Conservation (phyloP, 805 yeast genomes). For the Saccharomycopsis fodiens region DNA sequence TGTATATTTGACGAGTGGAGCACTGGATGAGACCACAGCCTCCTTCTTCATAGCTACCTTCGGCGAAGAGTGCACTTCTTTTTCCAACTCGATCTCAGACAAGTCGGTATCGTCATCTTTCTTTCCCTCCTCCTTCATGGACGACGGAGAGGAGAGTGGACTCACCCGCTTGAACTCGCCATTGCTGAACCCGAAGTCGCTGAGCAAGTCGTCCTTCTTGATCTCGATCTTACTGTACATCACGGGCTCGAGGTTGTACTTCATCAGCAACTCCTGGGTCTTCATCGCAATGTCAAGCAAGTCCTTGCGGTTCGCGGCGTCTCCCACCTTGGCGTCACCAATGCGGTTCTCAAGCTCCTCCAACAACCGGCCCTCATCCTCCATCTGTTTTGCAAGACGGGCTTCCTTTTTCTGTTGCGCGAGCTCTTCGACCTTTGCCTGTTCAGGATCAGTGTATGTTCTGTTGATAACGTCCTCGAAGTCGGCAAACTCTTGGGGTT, state of each 20-base stretch:
- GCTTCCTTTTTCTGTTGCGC: conserved; percentile 11
- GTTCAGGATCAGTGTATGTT: neutral
- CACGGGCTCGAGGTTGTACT: conserved; percentile 15
- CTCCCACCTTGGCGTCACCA: neutral
- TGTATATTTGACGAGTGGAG: conserved; percentile 10
- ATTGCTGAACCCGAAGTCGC: conserved; percentile 15
- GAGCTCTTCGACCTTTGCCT: conserved; percentile 2
- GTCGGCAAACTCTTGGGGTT: neutral
- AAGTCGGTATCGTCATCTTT: conserved; percentile 12
- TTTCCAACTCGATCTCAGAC: conserved; percentile 8
- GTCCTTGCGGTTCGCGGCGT: conserved; percentile 10
- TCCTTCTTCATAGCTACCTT: neutral
- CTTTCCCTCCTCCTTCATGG: neutral
- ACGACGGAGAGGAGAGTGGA: neutral
- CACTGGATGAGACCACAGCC: neutral
- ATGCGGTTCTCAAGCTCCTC: conserved; percentile 5
- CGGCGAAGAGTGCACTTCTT: neutral
- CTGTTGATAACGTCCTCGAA: neutral
- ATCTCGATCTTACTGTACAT: conserved; percentile 14
- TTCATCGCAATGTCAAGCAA: conserved; percentile 18
- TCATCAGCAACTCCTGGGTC: conserved; percentile 15
- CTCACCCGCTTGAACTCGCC: conserved; percentile 10
- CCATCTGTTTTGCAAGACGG: conserved; percentile 10
- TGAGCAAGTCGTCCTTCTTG: conserved; percentile 12
- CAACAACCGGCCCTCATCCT: conserved; percentile 9